These are phyloP conservation scores for Scopulariopsis brevicaulis DNA, from an alignment of 2,329 filamentous ascomycete genomes.

Conservation along the genomic window DNA sequence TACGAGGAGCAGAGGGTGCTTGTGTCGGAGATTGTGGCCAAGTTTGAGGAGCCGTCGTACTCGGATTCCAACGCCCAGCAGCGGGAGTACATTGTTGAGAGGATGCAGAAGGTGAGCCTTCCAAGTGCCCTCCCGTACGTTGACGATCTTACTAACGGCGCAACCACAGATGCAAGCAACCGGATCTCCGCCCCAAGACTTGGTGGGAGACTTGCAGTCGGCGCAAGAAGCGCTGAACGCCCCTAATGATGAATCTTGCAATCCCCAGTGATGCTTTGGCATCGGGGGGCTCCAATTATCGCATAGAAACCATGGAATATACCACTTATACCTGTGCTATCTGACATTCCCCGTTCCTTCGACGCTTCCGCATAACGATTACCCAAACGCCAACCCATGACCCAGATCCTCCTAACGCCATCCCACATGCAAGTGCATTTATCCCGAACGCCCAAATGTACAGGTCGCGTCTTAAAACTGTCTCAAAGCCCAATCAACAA, in stretches of 20 bases:
- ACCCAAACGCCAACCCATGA: background rate
- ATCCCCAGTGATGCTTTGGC: slow-evolving; percentile 39
- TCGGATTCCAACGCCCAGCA: slow-evolving; percentile 71
- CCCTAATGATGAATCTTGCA: slow-evolving; percentile 47
- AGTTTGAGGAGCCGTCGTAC: slow-evolving; percentile 77
- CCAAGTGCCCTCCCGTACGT: background rate
- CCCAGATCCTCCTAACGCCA: background rate
- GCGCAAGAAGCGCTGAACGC: slow-evolving; percentile 60
- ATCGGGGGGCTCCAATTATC: background rate
- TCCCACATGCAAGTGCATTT: background rate
- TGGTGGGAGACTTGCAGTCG: slow-evolving; percentile 82
- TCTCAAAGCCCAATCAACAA: background rate
- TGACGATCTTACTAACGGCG: background rate
- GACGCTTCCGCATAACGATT: too few species aligned
- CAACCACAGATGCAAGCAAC: slow-evolving; percentile 80
- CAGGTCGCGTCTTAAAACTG: background rate
- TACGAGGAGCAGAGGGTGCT: slow-evolving; percentile 73
- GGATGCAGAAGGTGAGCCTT: slow-evolving; percentile 81
- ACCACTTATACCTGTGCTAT: background rate
- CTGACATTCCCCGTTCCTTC: background rate
- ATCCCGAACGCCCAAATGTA: background rate
- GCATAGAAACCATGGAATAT: background rate
- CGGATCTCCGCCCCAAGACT: slow-evolving; percentile 78
- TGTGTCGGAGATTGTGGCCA: slow-evolving; percentile 75
- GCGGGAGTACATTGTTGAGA: slow-evolving; percentile 87